Percentiles rank a stretch among this genome's conserved stretches.
These are phyloP conservation scores for Rhytidiadelphus loreus DNA, from an alignment of 225 moss, liverwort and hornwort species.

Conservation along the genomic window DNA sequence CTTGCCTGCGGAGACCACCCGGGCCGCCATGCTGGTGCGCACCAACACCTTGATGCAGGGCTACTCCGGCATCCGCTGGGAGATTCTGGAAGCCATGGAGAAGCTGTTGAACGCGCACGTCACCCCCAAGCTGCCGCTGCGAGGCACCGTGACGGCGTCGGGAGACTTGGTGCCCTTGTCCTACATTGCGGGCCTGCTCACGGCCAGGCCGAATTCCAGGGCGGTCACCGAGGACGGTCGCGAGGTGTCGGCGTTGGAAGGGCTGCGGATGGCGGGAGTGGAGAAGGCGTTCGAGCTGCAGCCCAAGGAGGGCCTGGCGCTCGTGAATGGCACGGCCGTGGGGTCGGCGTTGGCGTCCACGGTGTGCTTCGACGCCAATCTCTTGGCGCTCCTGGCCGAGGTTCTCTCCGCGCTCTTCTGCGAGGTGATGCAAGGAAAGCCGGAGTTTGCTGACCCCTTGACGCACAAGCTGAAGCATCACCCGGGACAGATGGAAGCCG, in stretches of 20 bases:
- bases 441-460: no score
- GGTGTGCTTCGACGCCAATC: no score
- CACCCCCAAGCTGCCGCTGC: constrained; percentile 33
- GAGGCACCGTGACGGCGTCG: constrained; percentile 37
- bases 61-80: constrained; percentile 34
- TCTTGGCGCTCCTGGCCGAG: no score
- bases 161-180: constrained; percentile 34
- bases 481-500: no score
- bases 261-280: no score
- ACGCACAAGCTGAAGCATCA: no score
- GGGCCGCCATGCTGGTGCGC: constrained; percentile 28
- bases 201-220: no score
- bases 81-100: constrained; percentile 24
- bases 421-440: no score
- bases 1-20: not conserved
- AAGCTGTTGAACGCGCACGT: constrained; percentile 39
- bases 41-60: constrained; percentile 35
- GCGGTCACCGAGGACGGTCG: no score
- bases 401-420: no score
- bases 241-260: no score
- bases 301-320: not conserved
- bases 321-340: constrained; percentile 35
- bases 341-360: not conserved
- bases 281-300: no score
- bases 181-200: not conserved